These are phyloP conservation scores for Cryoendolithus antarcticus DNA, from an alignment of 2,329 filamentous ascomycete genomes.

Conservation along the genomic window DNA sequence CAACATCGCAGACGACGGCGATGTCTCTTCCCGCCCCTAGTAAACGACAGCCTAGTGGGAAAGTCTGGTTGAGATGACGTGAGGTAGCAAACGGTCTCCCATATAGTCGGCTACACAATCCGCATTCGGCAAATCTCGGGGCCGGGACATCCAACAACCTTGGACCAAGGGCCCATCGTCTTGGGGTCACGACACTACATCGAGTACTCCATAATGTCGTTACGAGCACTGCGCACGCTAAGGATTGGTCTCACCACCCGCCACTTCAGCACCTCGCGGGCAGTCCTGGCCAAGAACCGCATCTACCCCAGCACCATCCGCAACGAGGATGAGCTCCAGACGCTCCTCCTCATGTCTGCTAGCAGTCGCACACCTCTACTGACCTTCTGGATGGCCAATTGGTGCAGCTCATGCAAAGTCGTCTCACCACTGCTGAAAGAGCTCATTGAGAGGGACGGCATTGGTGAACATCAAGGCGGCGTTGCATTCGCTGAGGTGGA, in stretches of 20 bases:
- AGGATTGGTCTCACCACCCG: slow-evolving; percentile 1
- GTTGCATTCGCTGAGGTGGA: slow-evolving; percentile 37
- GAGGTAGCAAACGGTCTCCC: too few relatives aligned
- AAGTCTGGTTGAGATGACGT: too few relatives aligned
- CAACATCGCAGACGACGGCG: too few relatives aligned
- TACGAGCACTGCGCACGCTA: too few relatives aligned
- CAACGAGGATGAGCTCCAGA: slow-evolving; percentile 34
- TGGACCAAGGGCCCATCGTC: too few relatives aligned
- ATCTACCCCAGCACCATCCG: slow-evolving; percentile 30
- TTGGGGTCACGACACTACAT: too few relatives aligned
- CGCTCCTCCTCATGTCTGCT: slow-evolving; percentile 35
- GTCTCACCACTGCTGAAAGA: slow-evolving; percentile 30
- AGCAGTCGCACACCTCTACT: slow-evolving; percentile 32
- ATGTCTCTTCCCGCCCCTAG: too few relatives aligned
- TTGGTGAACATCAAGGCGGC: slow-evolving; percentile 33
- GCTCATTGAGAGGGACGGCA: slow-evolving; percentile 31
- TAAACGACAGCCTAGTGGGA: too few relatives aligned
- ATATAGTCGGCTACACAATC: too few relatives aligned
- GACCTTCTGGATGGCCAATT: slow-evolving; percentile 39
- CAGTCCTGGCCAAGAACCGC: slow-evolving; percentile 19
- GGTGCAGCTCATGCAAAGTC: slow-evolving; percentile 32
- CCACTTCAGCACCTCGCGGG: slow-evolving; percentile 11
- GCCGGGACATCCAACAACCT: too few relatives aligned
- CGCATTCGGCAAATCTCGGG: too few relatives aligned
- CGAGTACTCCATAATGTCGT: too few relatives aligned